Conservation (phyloP, 2,329 filamentous ascomycete species). For the Claviceps humidiphila region DNA sequence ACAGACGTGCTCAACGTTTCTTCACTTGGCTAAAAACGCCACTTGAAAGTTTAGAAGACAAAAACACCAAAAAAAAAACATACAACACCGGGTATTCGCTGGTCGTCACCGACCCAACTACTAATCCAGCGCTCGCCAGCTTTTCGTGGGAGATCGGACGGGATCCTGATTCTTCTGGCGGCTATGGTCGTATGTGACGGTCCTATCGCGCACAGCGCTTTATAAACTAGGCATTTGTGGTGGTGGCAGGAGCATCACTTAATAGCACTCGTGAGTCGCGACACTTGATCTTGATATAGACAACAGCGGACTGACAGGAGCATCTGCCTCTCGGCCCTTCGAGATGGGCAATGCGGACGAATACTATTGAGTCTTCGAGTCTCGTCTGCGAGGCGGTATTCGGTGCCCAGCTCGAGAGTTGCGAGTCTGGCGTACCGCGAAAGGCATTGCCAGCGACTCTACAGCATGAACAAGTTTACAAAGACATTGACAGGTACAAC, state of each 20-base stretch:
- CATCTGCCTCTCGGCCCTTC: too few relatives aligned
- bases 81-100: constrained; percentile 4
- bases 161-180: constrained; percentile 1
- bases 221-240: neutral
- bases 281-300: too few relatives aligned
- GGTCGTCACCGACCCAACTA: constrained; percentile 4
- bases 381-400: neutral
- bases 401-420: neutral
- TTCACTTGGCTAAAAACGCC: too few relatives aligned
- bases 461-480: neutral
- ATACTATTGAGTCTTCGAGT: neutral
- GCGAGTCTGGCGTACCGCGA: neutral
- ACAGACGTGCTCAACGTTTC: too few relatives aligned
- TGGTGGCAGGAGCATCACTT: neutral
- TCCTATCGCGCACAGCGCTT: rapidly evolving
- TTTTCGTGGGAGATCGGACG: constrained; percentile 2
- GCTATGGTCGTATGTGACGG: neutral
- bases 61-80: neutral
- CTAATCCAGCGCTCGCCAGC: constrained; percentile 2
- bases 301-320: too few relatives aligned
- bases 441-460: neutral
- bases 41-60: too few relatives aligned
- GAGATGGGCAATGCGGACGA: too few relatives aligned
- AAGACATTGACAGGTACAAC: neutral
- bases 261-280: too few relatives aligned